Base-by-base conservation (phyloP, 2,329 filamentous ascomycete species). In the Penicillium sp. region DNA sequence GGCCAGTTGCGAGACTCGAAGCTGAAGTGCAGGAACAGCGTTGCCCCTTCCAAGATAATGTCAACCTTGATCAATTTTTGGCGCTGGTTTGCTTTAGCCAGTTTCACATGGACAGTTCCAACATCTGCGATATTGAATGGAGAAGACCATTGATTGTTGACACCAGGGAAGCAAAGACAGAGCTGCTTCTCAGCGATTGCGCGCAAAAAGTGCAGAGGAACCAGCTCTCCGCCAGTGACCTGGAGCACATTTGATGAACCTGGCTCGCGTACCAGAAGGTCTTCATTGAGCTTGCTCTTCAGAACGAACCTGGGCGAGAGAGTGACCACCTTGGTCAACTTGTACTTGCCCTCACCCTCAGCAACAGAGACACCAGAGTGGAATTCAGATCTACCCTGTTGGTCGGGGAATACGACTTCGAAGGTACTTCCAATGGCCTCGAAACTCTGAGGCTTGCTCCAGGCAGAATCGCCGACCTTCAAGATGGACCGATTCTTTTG, bases 401-500 rank as follows among this genome's bases (percentile, higher is more conserved):
- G 75, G 0, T 91, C 90, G 45, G 88, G 87, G 31, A 99, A 79
- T 31, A 94, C 83, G 33, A 96, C 89, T 63, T 96, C 92, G 15
- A 90, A 87, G 0, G 88, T 91, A 65, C 93, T 97, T 29, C 94
- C 94, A 59, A 99, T 94, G 18, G 94, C 94, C 67, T 99, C 95
- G 64, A 99, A 96, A 80, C 90, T 96, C 70, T 97, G 93, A 0
- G 93, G 90, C 69, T 94, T 96, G 75, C 94, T 97, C 95, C 94
- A 99, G 54, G 86, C 84, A 0, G 94, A 96, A 49, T 95, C 88
- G 5, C 88, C 90, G 38, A 96, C 84, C 74, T 90, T 95, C 54
- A 99, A 77, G 42, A 95, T 77, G 6, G 90, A 91, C 60, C 94
- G 85, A 70, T 99, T 99, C 63, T 90, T 90, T 62, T 89, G 88